Conservation (phyloP, 1,284 basidiomycete genomes). For the Mycosarcoma maydis region DNA sequence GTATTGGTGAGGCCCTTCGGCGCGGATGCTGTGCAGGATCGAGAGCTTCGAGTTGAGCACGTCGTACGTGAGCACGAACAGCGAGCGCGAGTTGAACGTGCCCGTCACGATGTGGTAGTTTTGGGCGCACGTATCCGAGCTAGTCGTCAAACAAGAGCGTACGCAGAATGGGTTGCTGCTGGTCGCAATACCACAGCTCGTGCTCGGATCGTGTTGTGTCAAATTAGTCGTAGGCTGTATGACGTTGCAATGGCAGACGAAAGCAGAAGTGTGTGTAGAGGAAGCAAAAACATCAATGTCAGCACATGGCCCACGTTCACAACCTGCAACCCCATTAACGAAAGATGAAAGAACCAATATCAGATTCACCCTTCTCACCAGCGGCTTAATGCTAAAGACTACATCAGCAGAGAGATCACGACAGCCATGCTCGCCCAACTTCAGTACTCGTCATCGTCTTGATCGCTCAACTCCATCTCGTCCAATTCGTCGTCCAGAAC, state of each 20-base stretch:
- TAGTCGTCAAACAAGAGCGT: not conserved
- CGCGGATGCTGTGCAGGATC: conserved; percentile 19
- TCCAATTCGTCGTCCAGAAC: conserved; percentile 18
- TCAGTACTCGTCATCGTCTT: conserved; percentile 28
- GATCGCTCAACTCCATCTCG: conserved; percentile 15
- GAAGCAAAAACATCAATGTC: not conserved
- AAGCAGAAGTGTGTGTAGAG: not conserved
- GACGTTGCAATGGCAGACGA: too few species aligned
- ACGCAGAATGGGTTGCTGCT: not conserved
- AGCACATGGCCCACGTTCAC: conserved; percentile 1
- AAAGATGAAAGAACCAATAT: not conserved
- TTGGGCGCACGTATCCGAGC: conserved; percentile 21
- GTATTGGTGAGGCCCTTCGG: conserved; percentile 56
- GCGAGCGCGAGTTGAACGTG: conserved; percentile 54
- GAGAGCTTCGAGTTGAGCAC: conserved; percentile 18
- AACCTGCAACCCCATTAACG: too few species aligned
- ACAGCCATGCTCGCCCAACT: not conserved
- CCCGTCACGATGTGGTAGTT: conserved; percentile 47
- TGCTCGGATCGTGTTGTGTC: conserved; percentile 12
- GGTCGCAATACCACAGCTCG: conserved; percentile 2
- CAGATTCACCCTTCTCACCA: not conserved
- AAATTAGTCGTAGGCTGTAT: conserved; percentile 2
- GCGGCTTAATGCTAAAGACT: not conserved
- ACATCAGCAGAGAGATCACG: not conserved
- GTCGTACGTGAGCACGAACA: conserved; percentile 55